Base-by-base conservation (phyloP, 495 filamentous ascomycete genomes). In the Pseudevernia furfuracea region DNA sequence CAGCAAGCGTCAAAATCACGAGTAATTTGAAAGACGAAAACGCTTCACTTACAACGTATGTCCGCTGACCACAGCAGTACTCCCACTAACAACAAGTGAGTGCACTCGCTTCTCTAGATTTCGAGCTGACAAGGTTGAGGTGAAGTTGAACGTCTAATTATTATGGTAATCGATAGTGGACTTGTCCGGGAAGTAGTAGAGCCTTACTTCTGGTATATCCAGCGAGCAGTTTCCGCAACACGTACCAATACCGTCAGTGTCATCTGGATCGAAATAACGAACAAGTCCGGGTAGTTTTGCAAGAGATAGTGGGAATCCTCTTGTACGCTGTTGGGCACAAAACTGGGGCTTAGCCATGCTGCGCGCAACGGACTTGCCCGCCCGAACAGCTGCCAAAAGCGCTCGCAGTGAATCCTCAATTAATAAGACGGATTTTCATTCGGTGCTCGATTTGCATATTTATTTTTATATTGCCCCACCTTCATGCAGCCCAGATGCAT, bases 51-150 rank as follows among this genome's bases (percentile, higher is more conserved):
- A 67, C 65, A 67, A 64, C 11, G 55, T 64, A 46, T 58, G 23
- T 6, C 65, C 65, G 11, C 55, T 63, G 23, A 67, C 30, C 19
- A 63, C 34, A 34, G 61, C 65, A 41, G 59, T 58, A 32, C 61
- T 60, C 28, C 55, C 55, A 30, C 25, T 32, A 2, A 15, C 36
- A n/a, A 64, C 21, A 30, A 59, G 62, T 49, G 55, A 59, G 14
- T 64, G 52, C 1, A 30, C 23, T 38, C 59, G 39, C 37, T 52
- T 61, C 25, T 48, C 43, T 23, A 49, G 1, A 17, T n/a, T 39
- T 5, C 43, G 43, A 30, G 32, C n/a, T 14, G 44, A 23, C 19
- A 28, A 28, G 23, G 10, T 2, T 19, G 59, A 61, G 21, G 30
- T 61, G 39, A 17, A 3, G 1, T 61, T 61, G 8, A 32, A 21